Evolutionary conservation across 345 rosid species (phyloP).

Genomic region (Citrus trifoliata): DNA sequence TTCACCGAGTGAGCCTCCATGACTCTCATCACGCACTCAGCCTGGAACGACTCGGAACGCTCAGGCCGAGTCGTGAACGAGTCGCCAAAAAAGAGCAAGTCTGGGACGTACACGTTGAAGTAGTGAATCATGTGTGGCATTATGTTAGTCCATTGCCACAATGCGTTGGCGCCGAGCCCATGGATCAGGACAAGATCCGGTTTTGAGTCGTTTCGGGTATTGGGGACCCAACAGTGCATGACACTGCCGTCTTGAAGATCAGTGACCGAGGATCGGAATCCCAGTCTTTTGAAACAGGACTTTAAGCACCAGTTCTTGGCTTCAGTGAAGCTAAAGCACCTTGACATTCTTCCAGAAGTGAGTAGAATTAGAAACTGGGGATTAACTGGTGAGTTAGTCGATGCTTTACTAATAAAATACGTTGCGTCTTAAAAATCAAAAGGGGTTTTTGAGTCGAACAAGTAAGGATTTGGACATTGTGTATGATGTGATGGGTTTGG

Average conservation of each 20-base stretch:
- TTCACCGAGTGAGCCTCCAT: conserved; percentile 52
- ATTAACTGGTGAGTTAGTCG: no score
- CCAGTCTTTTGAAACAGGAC: conserved; percentile 43
- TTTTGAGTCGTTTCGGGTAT: conserved; percentile 28
- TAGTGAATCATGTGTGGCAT: conserved; percentile 35
- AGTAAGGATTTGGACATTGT: background rate
- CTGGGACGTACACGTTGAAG: conserved; percentile 71
- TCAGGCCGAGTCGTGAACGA: conserved; percentile 74
- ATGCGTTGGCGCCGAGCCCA: conserved; percentile 71
- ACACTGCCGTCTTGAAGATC: conserved; percentile 72
- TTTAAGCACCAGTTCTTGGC: conserved; percentile 45
- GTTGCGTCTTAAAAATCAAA: no score
- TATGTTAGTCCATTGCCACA: conserved; percentile 77
- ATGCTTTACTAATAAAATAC: no score
- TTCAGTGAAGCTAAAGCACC: conserved; percentile 66
- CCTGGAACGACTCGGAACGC: conserved; percentile 71
- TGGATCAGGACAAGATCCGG: conserved; percentile 79
- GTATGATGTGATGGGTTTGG: no score
- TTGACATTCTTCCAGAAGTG: conserved; percentile 31
- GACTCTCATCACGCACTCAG: conserved; percentile 59
- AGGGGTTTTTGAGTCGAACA: no score
- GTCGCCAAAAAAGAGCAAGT: conserved; percentile 73
- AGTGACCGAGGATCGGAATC: conserved; percentile 56
- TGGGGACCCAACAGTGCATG: conserved; percentile 86
- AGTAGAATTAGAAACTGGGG: background rate